phyloP scores from a whole-genome alignment of 108 stramenopile genomes.

The Fragilariopsis cylindrus region DNA sequence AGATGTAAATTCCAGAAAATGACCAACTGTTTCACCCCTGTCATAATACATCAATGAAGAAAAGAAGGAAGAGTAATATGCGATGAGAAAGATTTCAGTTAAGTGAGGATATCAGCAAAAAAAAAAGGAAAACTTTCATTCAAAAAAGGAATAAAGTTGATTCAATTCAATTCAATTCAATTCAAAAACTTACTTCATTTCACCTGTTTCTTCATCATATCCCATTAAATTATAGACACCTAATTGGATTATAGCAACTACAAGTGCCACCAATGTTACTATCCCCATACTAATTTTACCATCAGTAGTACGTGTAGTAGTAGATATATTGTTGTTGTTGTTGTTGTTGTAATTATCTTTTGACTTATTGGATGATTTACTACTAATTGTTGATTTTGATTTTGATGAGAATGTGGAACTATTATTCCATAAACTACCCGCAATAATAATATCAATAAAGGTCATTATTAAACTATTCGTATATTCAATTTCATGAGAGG shows the following conservation, averaged over 20 bases:
- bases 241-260: neutral
- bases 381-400: neutral
- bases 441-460: neutral
- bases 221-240: conserved; percentile 15
- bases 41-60: conserved; percentile 6
- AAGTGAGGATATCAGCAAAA: too few relatives aligned
- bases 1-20: conserved; percentile 43
- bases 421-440: neutral
- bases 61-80: too few relatives aligned
- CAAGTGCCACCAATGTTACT: conserved; percentile 12
- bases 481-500: conserved; percentile 45
- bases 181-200: neutral
- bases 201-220: conserved; percentile 1
- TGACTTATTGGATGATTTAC: neutral
- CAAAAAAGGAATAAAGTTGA: too few relatives aligned
- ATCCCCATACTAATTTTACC: neutral
- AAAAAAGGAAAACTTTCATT: too few relatives aligned
- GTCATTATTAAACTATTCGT: conserved; percentile 27
- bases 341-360: neutral
- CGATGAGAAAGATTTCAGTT: too few relatives aligned
- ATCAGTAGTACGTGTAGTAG: conserved; percentile 1
- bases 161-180: too few relatives aligned
- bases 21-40: conserved; percentile 25
- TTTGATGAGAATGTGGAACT: neutral
- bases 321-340: neutral